Base-by-base conservation (phyloP, 805 yeast species). In the Myxozyma geophila region DNA sequence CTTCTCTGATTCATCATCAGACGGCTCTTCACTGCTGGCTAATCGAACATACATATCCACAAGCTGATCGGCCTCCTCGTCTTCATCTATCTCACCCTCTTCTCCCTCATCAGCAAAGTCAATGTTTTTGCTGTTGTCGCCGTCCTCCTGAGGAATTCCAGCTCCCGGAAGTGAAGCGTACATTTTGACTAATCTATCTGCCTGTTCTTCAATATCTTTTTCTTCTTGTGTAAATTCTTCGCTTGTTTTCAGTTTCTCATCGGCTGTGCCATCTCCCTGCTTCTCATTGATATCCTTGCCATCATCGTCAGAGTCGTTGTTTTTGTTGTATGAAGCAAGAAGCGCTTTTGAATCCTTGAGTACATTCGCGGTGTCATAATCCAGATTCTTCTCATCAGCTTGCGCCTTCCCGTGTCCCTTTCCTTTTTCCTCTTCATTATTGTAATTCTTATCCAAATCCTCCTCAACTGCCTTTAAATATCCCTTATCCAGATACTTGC, bases 1-100 rank as follows among this genome's bases (percentile, higher is more conserved):
- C n/a, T 8, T 9, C 28, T 55, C 60, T 2, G 23, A 39, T n/a
- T 56, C 57, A 23, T 56, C 56, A 4, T 55, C 63, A 7, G 55
- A 43, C 23, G 40, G 53, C 33, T 57, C 63, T 5, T 47, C 59
- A 17, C 56, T 59, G 28, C 67, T 64, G 7, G 60, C 66, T 6
- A 64, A 60, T 23, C 53, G 53, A 5, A 51, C 40, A 37, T 66
- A 66, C 67, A 59, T 62, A 39, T 66, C 64, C 15, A 59, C 64
- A 13, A 66, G 21, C 47, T 63, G 62, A 9, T 58, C 59, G 2
- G 68, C 68, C 48, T 65, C 57, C 41, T 56, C 62, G 21, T 66
- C 69, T 23, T 57, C 63, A 35, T 58, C 64, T 35, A 53, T 55
- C 35, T 59, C 63, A 7, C 21, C 50, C 15, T 51, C 61, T 7